phyloP scores from a whole-genome alignment of 129 eudicot species.

The Saussurea involucrata region DNA sequence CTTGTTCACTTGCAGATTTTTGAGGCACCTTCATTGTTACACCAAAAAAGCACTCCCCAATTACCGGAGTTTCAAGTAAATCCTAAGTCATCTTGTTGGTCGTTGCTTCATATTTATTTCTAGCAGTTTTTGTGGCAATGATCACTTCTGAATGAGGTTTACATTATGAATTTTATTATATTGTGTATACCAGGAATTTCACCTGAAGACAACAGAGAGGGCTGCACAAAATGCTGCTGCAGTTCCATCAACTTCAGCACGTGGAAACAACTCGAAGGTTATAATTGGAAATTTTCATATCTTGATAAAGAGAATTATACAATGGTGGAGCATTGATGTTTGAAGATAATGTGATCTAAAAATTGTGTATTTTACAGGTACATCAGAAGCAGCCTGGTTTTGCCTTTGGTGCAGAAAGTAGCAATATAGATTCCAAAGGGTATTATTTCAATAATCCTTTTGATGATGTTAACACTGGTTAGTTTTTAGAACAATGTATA shows the following conservation, averaged over 20 bases:
- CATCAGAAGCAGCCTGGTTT: constrained; percentile 41
- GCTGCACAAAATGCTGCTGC: constrained; percentile 62
- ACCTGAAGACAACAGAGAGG: constrained; percentile 70
- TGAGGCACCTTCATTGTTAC: constrained; percentile 59
- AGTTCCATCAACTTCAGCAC: constrained; percentile 39
- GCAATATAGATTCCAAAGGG: constrained; percentile 48
- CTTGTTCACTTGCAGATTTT: constrained; percentile 54
- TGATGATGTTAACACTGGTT: not conserved
- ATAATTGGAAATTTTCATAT: not conserved
- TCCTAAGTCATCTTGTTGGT: not conserved
- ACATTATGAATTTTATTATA: not conserved
- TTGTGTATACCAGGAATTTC: constrained; percentile 70
- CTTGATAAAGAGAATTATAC: not conserved
- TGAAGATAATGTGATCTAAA: constrained; percentile 2
- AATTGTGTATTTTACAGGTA: constrained; percentile 40
- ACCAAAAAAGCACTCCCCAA: constrained; percentile 62
- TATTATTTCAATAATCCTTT: constrained; percentile 18
- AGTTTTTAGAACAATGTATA: not conserved
- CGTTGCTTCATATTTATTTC: not conserved
- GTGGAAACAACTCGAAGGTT: constrained; percentile 49
- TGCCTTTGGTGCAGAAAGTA: constrained; percentile 34
- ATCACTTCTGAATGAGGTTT: not conserved
- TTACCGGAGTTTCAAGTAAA: constrained; percentile 67
- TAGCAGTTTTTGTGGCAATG: not conserved
- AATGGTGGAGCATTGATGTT: not conserved